phyloP scores from a whole-genome alignment of 2,329 filamentous ascomycete genomes.

The Aspergillus ochraceus region DNA sequence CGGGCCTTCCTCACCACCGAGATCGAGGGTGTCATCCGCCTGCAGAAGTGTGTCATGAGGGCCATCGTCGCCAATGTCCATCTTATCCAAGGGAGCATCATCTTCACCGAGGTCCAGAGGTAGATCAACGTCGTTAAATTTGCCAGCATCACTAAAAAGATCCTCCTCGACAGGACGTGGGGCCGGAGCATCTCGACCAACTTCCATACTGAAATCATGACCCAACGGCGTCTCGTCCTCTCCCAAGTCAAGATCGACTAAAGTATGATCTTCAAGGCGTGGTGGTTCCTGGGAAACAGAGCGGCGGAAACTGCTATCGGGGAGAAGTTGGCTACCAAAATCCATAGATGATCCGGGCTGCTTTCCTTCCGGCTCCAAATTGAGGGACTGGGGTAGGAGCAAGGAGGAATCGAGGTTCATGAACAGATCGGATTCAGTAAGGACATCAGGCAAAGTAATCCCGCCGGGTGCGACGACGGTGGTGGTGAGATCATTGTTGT shows the following conservation, averaged over 20 bases:
- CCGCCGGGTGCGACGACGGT: slow-evolving; percentile 79
- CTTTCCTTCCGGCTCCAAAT: slow-evolving; percentile 38
- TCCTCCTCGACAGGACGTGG: slow-evolving; percentile 60
- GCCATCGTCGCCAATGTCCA: slow-evolving; percentile 35
- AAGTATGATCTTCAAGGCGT: slow-evolving; percentile 65
- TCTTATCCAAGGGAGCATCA: slow-evolving; percentile 43
- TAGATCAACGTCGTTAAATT: slow-evolving; percentile 59
- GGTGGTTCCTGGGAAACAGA: slow-evolving; percentile 52
- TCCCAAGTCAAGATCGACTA: slow-evolving; percentile 71
- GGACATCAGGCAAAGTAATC: slow-evolving; percentile 83
- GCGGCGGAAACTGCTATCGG: slow-evolving; percentile 58
- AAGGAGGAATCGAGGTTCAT: slow-evolving; percentile 81
- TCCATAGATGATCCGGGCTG: slow-evolving; percentile 44
- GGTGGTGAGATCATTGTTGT: slow-evolving; percentile 91
- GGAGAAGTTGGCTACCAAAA: slow-evolving; percentile 76
- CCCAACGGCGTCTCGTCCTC: slow-evolving; percentile 66
- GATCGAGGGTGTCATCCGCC: slow-evolving; percentile 55
- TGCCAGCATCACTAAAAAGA: slow-evolving; percentile 62
- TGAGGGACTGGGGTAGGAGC: slow-evolving; percentile 72
- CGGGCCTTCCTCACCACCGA: slow-evolving; percentile 52
- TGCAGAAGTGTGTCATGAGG: slow-evolving; percentile 55
- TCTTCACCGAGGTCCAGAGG: slow-evolving; percentile 49
- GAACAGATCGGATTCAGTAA: slow-evolving; percentile 90
- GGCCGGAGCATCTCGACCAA: slow-evolving; percentile 80
- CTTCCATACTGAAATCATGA: slow-evolving; percentile 72